A percentile compares a stretch with the other conserved stretches of the same genome.
Conservation (phyloP, 768 basidiomycete species). For the Infundibulicybe gibba region DNA sequence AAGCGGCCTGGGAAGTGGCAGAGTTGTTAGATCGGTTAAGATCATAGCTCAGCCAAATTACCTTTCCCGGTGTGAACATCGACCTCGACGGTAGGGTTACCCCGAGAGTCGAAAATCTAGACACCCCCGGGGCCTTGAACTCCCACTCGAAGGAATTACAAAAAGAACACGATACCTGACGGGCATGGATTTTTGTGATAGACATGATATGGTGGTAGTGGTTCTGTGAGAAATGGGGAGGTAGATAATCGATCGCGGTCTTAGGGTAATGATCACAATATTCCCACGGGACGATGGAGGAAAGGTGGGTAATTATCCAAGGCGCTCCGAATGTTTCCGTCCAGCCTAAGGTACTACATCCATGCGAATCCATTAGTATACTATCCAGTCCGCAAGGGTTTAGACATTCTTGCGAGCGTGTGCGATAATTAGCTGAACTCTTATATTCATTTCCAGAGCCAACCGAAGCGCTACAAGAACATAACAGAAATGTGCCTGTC, state of each 20-base stretch:
- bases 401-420: no score
- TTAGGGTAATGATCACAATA: conserved; percentile 24
- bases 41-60: conserved; percentile 19
- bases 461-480: no score
- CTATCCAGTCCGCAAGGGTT: no score
- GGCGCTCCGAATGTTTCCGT: no score
- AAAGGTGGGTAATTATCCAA: no score
- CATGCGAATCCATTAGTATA: no score
- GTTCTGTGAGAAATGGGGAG: conserved; percentile 11
- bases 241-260: conserved; percentile 29
- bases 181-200: conserved; percentile 87
- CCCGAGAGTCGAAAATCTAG: conserved; percentile 99
- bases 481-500: no score
- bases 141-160: conserved; percentile 6
- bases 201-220: conserved; percentile 63
- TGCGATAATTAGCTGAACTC: no score
- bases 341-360: no score
- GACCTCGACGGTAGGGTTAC: conserved; percentile 96
- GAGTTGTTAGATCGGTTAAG: no score
- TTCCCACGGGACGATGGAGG: conserved; percentile 30
- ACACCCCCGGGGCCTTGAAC: conserved; percentile 13
- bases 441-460: no score
- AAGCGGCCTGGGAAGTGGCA: conserved; percentile 65
- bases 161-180: conserved; percentile 59
- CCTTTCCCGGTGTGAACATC: conserved; percentile 88